phyloP scores from a whole-genome alignment of 345 rosid species.

The Gossypium rotundifolium region DNA sequence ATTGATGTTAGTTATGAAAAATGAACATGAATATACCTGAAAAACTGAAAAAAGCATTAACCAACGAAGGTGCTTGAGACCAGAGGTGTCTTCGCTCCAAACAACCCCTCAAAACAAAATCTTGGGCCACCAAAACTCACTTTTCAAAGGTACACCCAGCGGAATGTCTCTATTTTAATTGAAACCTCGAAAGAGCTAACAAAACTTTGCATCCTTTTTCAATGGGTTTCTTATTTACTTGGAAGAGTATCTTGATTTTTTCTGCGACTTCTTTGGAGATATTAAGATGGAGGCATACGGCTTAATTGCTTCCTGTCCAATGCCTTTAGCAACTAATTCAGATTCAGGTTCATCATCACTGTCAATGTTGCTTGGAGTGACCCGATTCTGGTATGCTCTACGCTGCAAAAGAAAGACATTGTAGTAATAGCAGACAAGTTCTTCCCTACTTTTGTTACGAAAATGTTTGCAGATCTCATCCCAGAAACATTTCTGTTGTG shows the following conservation, averaged over 20 bases:
- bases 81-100: neutral
- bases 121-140: neutral
- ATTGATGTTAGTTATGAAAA: neutral
- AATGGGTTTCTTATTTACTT: neutral
- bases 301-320: slow-evolving; percentile 24
- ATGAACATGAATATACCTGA: slow-evolving; percentile 3
- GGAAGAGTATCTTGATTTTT: slow-evolving; percentile 18
- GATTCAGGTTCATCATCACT: slow-evolving; percentile 61
- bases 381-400: slow-evolving; percentile 72
- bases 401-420: slow-evolving; percentile 66
- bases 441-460: slow-evolving; percentile 37
- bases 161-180: neutral
- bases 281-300: slow-evolving; percentile 31
- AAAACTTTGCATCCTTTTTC: neutral
- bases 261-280: slow-evolving; percentile 50
- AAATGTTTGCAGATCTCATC: slow-evolving; percentile 38
- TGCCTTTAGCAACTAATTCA: slow-evolving; percentile 21
- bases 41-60: neutral
- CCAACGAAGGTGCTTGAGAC: neutral
- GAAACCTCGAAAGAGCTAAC: neutral
- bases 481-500: slow-evolving; percentile 39
- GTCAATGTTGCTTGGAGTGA: slow-evolving; percentile 36
- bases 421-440: slow-evolving; percentile 65
- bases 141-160: neutral
- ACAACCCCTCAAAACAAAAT: neutral